These are phyloP conservation scores for Stellera chamaejasme DNA, from an alignment of 345 rosid species.

Conservation along the genomic window DNA sequence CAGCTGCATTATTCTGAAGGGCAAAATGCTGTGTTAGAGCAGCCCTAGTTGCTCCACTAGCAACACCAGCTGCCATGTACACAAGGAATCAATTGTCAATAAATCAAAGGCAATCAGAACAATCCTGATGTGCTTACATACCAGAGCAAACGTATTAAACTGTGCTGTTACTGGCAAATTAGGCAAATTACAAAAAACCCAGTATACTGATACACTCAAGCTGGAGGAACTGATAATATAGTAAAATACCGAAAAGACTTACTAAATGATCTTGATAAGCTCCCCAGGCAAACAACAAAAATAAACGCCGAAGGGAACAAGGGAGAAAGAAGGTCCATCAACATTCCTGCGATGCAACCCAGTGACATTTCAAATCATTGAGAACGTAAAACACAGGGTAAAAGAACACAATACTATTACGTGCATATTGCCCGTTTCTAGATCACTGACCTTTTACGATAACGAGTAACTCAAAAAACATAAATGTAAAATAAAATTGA, in stretches of 20 bases:
- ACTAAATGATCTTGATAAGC: slow-evolving; percentile 93
- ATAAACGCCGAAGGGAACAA: slow-evolving; percentile 84
- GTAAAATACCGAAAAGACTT: slow-evolving; percentile 23
- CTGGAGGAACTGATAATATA: not conserved
- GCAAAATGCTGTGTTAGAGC: slow-evolving; percentile 97
- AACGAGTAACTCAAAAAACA: no score
- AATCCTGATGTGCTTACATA: no score
- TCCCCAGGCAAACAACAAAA: slow-evolving; percentile 88
- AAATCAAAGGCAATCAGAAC: no score
- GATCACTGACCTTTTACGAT: no score
- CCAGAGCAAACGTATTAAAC: no score
- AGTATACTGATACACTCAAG: no score
- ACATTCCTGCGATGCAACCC: slow-evolving; percentile 62
- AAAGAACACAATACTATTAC: not conserved
- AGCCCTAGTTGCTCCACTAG: slow-evolving; percentile 98
- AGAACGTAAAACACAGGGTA: not conserved
- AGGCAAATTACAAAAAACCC: no score
- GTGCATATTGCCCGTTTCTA: no score
- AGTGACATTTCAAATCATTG: slow-evolving; percentile 10
- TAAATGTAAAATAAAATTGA: no score
- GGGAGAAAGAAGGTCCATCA: slow-evolving; percentile 95
- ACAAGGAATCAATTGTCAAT: not conserved
- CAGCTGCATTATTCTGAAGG: slow-evolving; percentile 91
- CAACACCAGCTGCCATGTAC: slow-evolving; percentile 69
- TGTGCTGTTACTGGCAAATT: no score